phyloP scores from a whole-genome alignment of 352 stramenopile species.

The Globisporangium emineosum region DNA sequence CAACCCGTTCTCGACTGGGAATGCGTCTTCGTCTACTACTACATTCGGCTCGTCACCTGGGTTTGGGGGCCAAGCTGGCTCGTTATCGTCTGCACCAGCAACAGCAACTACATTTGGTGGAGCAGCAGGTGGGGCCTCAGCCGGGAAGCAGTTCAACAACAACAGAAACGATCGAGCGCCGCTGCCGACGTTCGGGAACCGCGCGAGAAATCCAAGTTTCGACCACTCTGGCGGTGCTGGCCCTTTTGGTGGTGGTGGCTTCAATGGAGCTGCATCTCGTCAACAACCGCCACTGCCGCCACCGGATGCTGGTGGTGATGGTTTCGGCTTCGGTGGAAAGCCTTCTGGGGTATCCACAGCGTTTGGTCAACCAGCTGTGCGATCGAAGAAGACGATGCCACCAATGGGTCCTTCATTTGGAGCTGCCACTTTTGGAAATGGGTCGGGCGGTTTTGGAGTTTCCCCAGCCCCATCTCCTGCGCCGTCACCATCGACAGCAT shows the following conservation, averaged over 20 bases:
- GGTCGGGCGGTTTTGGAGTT: constrained; percentile 3
- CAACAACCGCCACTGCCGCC: constrained; percentile 5
- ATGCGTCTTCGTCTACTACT: background rate
- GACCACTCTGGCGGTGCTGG: background rate
- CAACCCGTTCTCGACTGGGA: constrained; percentile 17
- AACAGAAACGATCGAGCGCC: constrained; percentile 4
- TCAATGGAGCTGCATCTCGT: background rate
- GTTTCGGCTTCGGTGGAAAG: constrained; percentile 19
- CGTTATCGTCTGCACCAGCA: background rate
- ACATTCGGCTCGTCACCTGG: constrained; percentile 6
- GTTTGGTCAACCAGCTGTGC: constrained; percentile 19
- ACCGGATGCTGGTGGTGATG: constrained; percentile 3
- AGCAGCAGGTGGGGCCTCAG: background rate
- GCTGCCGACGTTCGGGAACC: constrained; percentile 11
- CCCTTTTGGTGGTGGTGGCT: background rate
- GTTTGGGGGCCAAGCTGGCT: background rate
- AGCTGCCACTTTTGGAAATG: constrained; percentile 10
- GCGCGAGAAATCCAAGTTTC: constrained; percentile 3
- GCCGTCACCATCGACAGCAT: constrained; percentile 24
- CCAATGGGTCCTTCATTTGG: constrained; percentile 2
- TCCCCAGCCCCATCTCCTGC: constrained; percentile 12
- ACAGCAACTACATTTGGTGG: constrained; percentile 9
- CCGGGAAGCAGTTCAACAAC: background rate
- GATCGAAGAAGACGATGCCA: constrained; percentile 13
- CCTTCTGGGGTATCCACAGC: constrained; percentile 3